Percentiles rank a stretch among this genome's conserved stretches.
Conservation (phyloP, 768 basidiomycete species). For the Termitomyces heimii region DNA sequence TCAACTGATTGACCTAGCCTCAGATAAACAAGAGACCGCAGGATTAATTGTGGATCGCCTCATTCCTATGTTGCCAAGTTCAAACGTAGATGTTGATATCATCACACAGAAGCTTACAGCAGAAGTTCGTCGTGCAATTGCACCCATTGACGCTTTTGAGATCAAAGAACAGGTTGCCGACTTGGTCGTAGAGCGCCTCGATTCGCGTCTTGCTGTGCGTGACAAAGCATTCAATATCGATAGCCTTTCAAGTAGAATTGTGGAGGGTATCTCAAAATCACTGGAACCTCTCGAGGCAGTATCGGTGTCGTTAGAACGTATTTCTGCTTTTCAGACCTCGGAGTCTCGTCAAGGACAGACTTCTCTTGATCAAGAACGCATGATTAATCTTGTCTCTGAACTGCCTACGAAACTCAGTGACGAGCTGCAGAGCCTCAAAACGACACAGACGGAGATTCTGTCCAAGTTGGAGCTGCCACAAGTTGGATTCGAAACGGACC, state of each 20-base stretch:
- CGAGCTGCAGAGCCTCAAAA: constrained; percentile 37
- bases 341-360: constrained; percentile 32
- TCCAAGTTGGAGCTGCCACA: constrained; percentile 22
- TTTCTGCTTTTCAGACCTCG: constrained; percentile 38
- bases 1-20: constrained; percentile 83
- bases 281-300: constrained; percentile 36
- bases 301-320: constrained; percentile 28
- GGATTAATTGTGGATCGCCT: constrained; percentile 72
- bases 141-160: constrained; percentile 76
- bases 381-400: constrained; percentile 34
- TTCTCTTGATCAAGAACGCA: constrained; percentile 30
- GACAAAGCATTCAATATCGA: constrained; percentile 69
- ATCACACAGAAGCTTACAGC: constrained; percentile 55
- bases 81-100: constrained; percentile 44
- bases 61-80: constrained; percentile 53
- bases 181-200: constrained; percentile 79
- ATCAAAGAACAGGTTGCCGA: constrained; percentile 89
- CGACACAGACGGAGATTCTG: constrained; percentile 28
- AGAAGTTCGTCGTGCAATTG: constrained; percentile 68
- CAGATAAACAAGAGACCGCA: constrained; percentile 85
- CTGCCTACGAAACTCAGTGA: constrained; percentile 42
- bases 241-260: constrained; percentile 45
- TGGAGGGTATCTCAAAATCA: constrained; percentile 42
- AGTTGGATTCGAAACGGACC: constrained; percentile 21
- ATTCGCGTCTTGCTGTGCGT: constrained; percentile 72